phyloP scores from a whole-genome alignment of 441 rosid genomes.

The Populus hybrid region DNA sequence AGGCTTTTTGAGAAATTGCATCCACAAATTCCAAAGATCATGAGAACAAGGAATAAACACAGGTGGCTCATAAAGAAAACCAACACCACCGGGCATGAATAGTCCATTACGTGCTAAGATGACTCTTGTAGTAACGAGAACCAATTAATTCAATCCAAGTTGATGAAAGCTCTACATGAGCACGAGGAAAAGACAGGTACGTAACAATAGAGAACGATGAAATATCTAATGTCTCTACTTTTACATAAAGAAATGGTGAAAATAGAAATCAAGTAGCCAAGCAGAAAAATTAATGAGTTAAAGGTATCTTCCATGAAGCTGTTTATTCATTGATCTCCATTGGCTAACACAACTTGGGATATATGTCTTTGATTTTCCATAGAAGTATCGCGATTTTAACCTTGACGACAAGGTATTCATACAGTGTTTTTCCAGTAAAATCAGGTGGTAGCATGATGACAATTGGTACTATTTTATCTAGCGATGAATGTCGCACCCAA shows the following conservation, averaged over 20 bases:
- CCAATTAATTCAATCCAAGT: conserved; percentile 8
- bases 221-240: conserved; percentile 4
- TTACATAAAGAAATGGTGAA: background rate
- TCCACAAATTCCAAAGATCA: conserved; percentile 26
- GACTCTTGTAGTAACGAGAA: conserved; percentile 11
- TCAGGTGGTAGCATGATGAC: too few species aligned
- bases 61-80: conserved; percentile 37
- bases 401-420: too few species aligned
- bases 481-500: too few species aligned
- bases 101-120: conserved; percentile 1
- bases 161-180: conserved; percentile 15
- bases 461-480: too few species aligned
- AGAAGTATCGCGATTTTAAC: too few species aligned
- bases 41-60: conserved; percentile 11
- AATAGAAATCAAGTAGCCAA: background rate
- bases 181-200: conserved; percentile 11
- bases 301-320: background rate
- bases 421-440: too few species aligned
- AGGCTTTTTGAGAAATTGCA: conserved; percentile 6
- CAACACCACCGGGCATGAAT: conserved; percentile 20
- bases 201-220: background rate
- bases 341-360: background rate
- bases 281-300: background rate
- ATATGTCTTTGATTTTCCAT: too few species aligned
- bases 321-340: background rate